Conservation (phyloP, 305 asterid species). For the Rubia peregrina region DNA sequence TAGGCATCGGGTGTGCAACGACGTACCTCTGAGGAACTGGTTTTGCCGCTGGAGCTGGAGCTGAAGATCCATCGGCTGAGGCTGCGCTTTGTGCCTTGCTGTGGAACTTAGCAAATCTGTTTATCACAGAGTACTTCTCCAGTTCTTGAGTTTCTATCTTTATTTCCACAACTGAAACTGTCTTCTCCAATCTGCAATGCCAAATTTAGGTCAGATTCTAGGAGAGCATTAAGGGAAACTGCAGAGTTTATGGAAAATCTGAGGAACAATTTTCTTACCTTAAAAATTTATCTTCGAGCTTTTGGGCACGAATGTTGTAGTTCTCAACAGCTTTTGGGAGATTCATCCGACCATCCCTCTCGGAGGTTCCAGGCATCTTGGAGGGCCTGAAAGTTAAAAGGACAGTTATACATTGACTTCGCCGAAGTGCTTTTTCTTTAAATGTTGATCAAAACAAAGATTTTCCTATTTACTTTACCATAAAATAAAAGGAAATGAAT, state of each 20-base stretch:
- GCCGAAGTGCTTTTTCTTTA: background rate
- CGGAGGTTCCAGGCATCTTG: constrained; percentile 30
- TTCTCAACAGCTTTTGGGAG: constrained; percentile 33
- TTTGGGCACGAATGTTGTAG: constrained; percentile 35
- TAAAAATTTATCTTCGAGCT: constrained; percentile 39
- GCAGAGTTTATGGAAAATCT: background rate
- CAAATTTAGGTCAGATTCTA: constrained; percentile 11
- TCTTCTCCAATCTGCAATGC: constrained; percentile 52
- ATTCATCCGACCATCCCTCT: constrained; percentile 24
- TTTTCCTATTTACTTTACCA: background rate
- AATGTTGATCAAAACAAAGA: background rate
- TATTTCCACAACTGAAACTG: constrained; percentile 37
- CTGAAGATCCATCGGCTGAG: constrained; percentile 31
- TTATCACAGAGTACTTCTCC: constrained; percentile 56
- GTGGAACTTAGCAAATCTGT: constrained; percentile 69
- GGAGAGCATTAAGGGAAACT: background rate
- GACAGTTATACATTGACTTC: background rate
- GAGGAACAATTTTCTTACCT: constrained; percentile 32
- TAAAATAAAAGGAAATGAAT: constrained; percentile 5
- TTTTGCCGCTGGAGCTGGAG: constrained; percentile 27
- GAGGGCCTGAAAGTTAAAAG: constrained; percentile 34
- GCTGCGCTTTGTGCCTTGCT: constrained; percentile 29
- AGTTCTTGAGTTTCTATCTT: constrained; percentile 50
- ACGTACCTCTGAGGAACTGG: constrained; percentile 41
- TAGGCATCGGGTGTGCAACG: constrained; percentile 49